Evolutionary conservation across 2,329 filamentous ascomycete genomes (phyloP), one percentile per base, ranked within the genome.

Genomic region (Alternaria brassicicola): DNA sequence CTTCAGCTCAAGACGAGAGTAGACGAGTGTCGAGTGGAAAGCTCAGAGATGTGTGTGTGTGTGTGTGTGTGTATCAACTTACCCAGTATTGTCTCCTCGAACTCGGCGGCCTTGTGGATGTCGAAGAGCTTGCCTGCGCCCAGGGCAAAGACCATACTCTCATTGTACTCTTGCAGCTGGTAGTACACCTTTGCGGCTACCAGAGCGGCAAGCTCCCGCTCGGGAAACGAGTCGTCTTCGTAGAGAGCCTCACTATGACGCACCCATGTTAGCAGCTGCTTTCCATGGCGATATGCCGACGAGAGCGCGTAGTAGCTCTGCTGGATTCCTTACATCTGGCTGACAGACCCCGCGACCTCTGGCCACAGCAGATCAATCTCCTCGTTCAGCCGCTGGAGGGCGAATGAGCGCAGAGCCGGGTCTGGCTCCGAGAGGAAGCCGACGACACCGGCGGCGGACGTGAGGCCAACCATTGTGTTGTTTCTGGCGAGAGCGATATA

Each of bases 171-270:
- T 80, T 97, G 93, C 52, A 99, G 88, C 77, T 99, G 95, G 77
- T 98, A 99, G 83, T 98, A 99, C 68, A 98, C 93, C 85, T 99
- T 99, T 69, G 95, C 91, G 41, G 96, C 90, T 53, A 99, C 93
- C 48, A 99, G 85, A 52, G 95, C 95, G 54, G 95, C 95, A 55
- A 99, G 89, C 78, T 95, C 91, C 73, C 94, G 92, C 78, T 99
- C 91, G 47, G 93, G 91, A 74, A 99, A 99, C 60, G 87, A 86
- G 72, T 97, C 92, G 81, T 99, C 94, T 85, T 99, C 95, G 80
- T 96, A 99, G 49, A 99, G 87, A 54, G 92, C 92, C 86, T 99
- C 95, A 81, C 94, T 98, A 75, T 64, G 59, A 70, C 66, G 65
- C 68, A 67, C 54, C 49, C 46, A 26, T 35, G 58, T 76, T 66